These are phyloP conservation scores for Salmacisia buchloeana DNA, from an alignment of 1,284 basidiomycete species.

Conservation along the genomic window DNA sequence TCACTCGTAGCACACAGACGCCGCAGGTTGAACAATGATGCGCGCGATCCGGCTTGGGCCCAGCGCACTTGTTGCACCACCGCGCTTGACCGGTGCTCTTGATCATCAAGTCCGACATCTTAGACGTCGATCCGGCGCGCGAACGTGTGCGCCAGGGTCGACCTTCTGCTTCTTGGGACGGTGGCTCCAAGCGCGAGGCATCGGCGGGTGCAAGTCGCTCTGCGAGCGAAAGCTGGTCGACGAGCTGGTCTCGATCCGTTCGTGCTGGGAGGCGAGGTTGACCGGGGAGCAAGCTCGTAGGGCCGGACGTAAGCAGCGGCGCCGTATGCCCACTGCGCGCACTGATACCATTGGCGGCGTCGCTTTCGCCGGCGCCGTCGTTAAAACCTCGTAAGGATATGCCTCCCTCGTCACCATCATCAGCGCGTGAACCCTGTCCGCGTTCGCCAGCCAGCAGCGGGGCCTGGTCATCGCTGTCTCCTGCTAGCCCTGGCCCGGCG, in stretches of 20 bases:
- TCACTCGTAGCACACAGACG: slow-evolving; percentile 29
- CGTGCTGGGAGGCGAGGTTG: slow-evolving; percentile 30
- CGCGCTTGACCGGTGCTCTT: slow-evolving; percentile 20
- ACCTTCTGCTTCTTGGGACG: not conserved
- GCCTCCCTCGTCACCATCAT: slow-evolving; percentile 13
- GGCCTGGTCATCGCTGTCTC: not conserved
- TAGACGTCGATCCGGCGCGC: not conserved
- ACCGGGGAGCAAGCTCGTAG: slow-evolving; percentile 21
- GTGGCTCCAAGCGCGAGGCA: not conserved
- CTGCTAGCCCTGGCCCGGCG: too few species aligned
- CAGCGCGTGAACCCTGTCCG: too few species aligned
- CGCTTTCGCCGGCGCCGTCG: not conserved
- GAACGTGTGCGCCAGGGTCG: not conserved
- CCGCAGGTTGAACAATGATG: slow-evolving; percentile 45
- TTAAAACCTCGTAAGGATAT: slow-evolving; percentile 14
- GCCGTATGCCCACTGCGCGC: slow-evolving; percentile 8
- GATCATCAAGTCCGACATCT: slow-evolving; percentile 13
- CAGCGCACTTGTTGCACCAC: slow-evolving; percentile 27
- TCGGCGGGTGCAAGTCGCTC: not conserved
- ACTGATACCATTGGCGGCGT: not conserved
- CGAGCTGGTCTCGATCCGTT: slow-evolving; percentile 28
- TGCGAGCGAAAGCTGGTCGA: slow-evolving; percentile 17
- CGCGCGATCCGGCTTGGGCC: slow-evolving; percentile 41
- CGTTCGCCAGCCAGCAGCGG: not conserved
- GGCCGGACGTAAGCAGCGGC: slow-evolving; percentile 18